These are phyloP conservation scores for Hirschfeldia incana DNA, from an alignment of 345 rosid genomes.

Conservation along the genomic window DNA sequence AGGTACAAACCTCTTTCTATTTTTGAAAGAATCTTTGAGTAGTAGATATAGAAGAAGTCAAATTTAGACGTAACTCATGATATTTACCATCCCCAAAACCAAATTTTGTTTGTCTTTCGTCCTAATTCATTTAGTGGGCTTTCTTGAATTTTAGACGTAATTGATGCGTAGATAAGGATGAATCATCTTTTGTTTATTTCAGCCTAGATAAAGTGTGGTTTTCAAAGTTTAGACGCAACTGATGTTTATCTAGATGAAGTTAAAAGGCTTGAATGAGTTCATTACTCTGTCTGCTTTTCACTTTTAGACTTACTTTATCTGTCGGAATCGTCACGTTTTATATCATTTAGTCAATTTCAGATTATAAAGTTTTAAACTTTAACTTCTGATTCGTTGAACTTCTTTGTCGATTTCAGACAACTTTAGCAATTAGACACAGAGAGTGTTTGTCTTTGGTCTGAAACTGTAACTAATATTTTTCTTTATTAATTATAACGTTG, in stretches of 20 bases:
- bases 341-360: constrained; percentile 2
- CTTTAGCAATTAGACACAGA: background rate
- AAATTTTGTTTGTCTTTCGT: background rate
- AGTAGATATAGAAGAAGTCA: background rate
- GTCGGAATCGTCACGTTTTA: constrained; percentile 6
- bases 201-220: background rate
- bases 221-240: constrained; percentile 8
- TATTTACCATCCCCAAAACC: background rate
- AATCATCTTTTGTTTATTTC: background rate
- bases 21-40: background rate
- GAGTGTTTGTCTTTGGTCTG: background rate
- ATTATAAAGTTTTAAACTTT: background rate
- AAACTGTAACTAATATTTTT: background rate
- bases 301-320: background rate
- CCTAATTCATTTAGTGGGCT: background rate
- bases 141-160: constrained; percentile 12
- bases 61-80: constrained; percentile 14
- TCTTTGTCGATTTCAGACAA: constrained; percentile 10
- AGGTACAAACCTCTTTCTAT: background rate
- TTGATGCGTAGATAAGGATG: background rate
- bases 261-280: background rate
- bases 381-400: constrained; percentile 1
- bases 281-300: background rate
- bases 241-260: constrained; percentile 4
- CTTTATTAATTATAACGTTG: background rate